Base-by-base conservation (phyloP, 164 flowering plant genomes). In the Malania oleifera region DNA sequence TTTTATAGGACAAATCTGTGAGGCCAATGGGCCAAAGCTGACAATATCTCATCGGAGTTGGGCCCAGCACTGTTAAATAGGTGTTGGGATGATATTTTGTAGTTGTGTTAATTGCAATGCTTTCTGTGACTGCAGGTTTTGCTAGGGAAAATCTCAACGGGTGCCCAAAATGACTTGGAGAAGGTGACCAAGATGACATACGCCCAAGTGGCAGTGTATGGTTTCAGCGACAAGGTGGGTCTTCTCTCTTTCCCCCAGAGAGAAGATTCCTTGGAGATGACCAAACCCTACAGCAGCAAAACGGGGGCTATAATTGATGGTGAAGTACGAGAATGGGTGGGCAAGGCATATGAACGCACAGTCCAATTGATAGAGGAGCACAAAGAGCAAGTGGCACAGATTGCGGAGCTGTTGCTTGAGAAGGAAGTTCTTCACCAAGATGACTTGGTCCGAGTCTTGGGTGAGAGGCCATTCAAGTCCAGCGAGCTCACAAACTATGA, bases 181-280 rank as follows among this genome's bases (percentile, higher is more conserved):
- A 89, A 92, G 69, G 96, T 89, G 43, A 92, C 98, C 8, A 87
- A 87, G 66, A 87, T 92, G 91, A 84, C 98, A 2, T 87, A 89
- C 67, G 96, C 93, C 58, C 95, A 86, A 68, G 98, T 91, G 18
- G 89, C 95, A 11, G 77, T 87, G 3, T 89, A 89, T 71, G 96
- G 98, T 3, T 89, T 92, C 62, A 92, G 98, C 37, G 90, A 87
- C 18, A 89, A 87, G 68, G 93, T 92, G 22, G 98, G 98, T 20
- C 87, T 93, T 31, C 86, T 93, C 31, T 93, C 99, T 26, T 90
- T 93, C 63, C 99, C 97, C 19, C 89, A 56, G 67, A 78, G 82
- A 63, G 95, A 90, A 0, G 97, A 86, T 61, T 14, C 60, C 2
- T 75, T 80, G 27, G 97, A 88, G 72, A 84, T 84, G 91, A 58